These are phyloP conservation scores for Acanthamoeba healyi DNA, from an alignment of 208 protist genomes.

Conservation along the genomic window DNA sequence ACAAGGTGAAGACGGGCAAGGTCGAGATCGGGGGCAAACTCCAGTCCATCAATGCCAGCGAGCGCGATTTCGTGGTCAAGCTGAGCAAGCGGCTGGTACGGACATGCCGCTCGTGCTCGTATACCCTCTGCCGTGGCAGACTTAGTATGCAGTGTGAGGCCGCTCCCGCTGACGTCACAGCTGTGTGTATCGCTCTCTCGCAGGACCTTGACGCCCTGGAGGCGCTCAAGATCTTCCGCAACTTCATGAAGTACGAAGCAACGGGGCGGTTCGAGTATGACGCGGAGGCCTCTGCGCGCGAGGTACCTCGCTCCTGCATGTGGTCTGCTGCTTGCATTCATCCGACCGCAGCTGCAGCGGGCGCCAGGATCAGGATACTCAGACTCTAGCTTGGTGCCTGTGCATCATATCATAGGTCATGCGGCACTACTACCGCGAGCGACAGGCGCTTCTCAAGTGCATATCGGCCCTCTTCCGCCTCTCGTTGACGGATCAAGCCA, in stretches of 20 bases:
- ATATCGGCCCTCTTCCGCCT: background rate
- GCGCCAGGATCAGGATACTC: too few species aligned
- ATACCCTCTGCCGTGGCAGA: background rate
- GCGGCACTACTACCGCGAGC: conserved; percentile 17
- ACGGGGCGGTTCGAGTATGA: background rate
- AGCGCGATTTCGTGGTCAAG: conserved; percentile 2
- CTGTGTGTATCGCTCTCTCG: too few species aligned
- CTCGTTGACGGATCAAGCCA: background rate
- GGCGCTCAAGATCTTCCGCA: conserved; percentile 21
- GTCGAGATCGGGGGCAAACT: background rate
- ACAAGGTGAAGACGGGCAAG: background rate
- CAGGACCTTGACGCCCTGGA: conserved; percentile 8
- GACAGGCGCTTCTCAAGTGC: conserved; percentile 6
- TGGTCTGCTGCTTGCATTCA: too few species aligned
- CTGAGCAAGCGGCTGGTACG: conserved; percentile 2
- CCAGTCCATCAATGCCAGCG: background rate
- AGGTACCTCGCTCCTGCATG: background rate
- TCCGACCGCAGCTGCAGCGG: too few species aligned
- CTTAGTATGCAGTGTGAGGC: background rate
- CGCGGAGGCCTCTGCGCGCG: background rate
- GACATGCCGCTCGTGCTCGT: too few species aligned
- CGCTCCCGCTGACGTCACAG: too few species aligned
- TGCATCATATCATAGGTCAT: too few species aligned
- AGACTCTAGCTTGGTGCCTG: too few species aligned
- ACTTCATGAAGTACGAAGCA: background rate